A percentile compares a stretch with the other conserved stretches of the same genome.
Evolutionary conservation across 768 basidiomycete genomes (phyloP).

Genomic region (Tulasnella sp.): DNA sequence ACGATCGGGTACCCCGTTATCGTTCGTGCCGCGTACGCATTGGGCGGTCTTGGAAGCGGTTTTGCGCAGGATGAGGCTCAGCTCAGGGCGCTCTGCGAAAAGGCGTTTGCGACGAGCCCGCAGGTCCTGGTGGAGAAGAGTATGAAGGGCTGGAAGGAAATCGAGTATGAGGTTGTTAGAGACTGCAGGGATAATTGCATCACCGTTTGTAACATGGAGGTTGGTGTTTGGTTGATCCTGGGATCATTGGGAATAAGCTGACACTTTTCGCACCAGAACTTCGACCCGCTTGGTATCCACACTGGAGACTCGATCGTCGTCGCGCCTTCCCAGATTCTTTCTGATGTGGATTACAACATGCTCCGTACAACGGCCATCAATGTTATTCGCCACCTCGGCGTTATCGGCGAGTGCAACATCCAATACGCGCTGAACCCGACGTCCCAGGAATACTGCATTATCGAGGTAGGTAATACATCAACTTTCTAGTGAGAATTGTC

Average conservation of each 20-base stretch:
- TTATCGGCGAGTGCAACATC: constrained; percentile 98
- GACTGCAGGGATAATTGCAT: constrained; percentile 99
- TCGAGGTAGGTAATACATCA: constrained; percentile 62
- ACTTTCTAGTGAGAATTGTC: not conserved
- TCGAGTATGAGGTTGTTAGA: constrained; percentile 98
- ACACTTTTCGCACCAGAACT: constrained; percentile 65
- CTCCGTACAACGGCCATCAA: constrained; percentile 97
- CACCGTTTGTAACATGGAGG: constrained; percentile 99
- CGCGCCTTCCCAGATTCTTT: constrained; percentile 96
- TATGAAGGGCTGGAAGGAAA: constrained; percentile 99
- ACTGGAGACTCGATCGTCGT: constrained; percentile 99
- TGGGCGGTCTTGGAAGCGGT: constrained; percentile 93
- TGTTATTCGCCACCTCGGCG: constrained; percentile 97
- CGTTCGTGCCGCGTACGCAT: constrained; percentile 93
- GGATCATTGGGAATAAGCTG: constrained; percentile 17
- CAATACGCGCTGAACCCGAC: constrained; percentile 96
- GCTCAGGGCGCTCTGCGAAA: constrained; percentile 82
- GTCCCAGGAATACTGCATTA: constrained; percentile 97
- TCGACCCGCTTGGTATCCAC: constrained; percentile 97
- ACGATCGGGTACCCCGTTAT: constrained; percentile 94
- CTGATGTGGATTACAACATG: constrained; percentile 99
- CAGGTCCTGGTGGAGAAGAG: constrained; percentile 99
- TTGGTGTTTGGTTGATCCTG: constrained; percentile 46
- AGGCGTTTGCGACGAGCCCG: constrained; percentile 96
- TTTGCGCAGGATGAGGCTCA: constrained; percentile 96